phyloP scores from a whole-genome alignment of 2,329 filamentous ascomycete species.

The Penicillium nordicum region DNA sequence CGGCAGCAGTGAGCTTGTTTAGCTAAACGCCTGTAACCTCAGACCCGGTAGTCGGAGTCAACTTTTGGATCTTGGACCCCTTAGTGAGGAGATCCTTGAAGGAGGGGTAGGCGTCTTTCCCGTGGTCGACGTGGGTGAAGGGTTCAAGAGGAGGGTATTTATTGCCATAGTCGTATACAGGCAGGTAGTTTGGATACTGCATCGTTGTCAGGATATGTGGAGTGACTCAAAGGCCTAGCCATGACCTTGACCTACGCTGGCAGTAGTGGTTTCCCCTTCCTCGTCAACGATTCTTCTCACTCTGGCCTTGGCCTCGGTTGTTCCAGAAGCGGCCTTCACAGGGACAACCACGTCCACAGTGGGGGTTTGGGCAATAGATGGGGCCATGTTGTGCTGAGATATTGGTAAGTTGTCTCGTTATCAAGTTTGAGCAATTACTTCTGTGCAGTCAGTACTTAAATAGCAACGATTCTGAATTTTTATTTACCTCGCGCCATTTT shows the following conservation, averaged over 20 bases:
- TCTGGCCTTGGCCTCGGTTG: slow-evolving; percentile 8
- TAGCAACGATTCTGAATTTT: not conserved
- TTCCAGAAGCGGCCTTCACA: slow-evolving; percentile 6
- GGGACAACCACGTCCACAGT: slow-evolving; percentile 12
- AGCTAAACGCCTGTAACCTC: slow-evolving; percentile 35
- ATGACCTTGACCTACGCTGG: slow-evolving; percentile 15
- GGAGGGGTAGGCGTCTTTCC: slow-evolving; percentile 41
- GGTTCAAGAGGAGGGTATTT: slow-evolving; percentile 41
- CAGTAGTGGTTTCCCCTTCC: slow-evolving; percentile 23
- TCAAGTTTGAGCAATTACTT: not conserved
- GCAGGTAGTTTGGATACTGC: slow-evolving; percentile 29
- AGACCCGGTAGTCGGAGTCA: slow-evolving; percentile 35
- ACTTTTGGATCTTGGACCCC: slow-evolving; percentile 24
- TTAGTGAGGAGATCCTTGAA: slow-evolving; percentile 41
- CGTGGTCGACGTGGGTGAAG: slow-evolving; percentile 43
- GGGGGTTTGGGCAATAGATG: slow-evolving; percentile 16
- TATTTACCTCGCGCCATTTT: not conserved
- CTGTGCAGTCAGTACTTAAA: not conserved
- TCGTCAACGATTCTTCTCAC: slow-evolving; percentile 23
- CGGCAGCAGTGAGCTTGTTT: slow-evolving; percentile 27
- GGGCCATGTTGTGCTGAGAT: slow-evolving; percentile 12
- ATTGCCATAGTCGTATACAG: slow-evolving; percentile 22
- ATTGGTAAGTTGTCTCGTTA: not conserved
- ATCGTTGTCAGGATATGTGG: not conserved
- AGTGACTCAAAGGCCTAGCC: not conserved